These are phyloP conservation scores for Penicillium canescens DNA, from an alignment of 495 filamentous ascomycete species.

Conservation along the genomic window DNA sequence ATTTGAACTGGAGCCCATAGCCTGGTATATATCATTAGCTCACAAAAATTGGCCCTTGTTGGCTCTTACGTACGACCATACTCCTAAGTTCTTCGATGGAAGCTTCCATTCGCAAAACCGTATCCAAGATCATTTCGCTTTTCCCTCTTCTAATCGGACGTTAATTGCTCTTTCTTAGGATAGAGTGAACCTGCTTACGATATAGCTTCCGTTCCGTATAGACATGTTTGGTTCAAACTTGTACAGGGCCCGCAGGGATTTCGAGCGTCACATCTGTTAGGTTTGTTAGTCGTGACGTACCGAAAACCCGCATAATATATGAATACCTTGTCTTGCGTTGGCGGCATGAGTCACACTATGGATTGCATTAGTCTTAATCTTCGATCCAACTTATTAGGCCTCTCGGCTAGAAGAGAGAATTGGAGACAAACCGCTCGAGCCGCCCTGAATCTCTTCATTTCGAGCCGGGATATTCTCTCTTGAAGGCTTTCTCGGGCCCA, in stretches of 20 bases:
- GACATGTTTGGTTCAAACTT: constrained; percentile 4
- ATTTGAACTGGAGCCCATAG: background rate
- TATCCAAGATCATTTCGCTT: constrained; percentile 10
- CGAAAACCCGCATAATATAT: background rate
- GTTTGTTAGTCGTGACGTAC: background rate
- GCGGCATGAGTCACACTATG: constrained; percentile 9
- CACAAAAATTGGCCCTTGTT: background rate
- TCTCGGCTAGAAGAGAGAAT: background rate
- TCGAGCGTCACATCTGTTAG: constrained; percentile 6
- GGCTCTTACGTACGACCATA: constrained; percentile 1
- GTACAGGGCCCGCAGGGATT: constrained; percentile 7
- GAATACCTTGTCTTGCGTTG: constrained; percentile 7
- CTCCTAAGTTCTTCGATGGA: constrained; percentile 8
- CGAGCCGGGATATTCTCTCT: no score
- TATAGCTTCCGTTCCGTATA: constrained; percentile 8
- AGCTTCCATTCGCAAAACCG: constrained; percentile 6
- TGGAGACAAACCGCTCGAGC: constrained; percentile 8
- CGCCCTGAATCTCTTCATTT: constrained; percentile 11
- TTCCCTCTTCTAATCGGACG: background rate
- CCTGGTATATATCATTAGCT: background rate
- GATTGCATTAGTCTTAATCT: background rate
- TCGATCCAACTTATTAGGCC: background rate
- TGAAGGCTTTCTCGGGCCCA: no score
- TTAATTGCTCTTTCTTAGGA: background rate
- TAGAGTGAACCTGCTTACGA: background rate